These are phyloP conservation scores for Trametes hirsuta DNA, from an alignment of 1,284 basidiomycete species.

Conservation along the genomic window DNA sequence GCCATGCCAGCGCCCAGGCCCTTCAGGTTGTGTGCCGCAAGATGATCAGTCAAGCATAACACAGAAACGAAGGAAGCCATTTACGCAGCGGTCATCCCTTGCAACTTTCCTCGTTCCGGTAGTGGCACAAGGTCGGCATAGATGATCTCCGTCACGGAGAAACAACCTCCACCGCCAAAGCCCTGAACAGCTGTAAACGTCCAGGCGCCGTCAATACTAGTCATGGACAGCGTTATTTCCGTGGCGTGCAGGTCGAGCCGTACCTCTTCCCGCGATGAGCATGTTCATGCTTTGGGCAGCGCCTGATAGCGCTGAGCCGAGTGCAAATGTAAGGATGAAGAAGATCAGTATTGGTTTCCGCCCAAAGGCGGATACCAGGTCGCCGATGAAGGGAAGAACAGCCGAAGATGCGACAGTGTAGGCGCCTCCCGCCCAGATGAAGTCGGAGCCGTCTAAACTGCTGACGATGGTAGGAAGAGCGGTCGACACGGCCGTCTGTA, in stretches of 20 bases:
- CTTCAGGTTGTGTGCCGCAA: not conserved
- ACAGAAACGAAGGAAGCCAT: not conserved
- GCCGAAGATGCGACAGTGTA: slow-evolving; percentile 35
- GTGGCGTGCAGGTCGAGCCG: not conserved
- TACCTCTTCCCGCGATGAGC: slow-evolving; percentile 31
- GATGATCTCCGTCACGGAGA: slow-evolving; percentile 42
- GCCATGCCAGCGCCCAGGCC: slow-evolving; percentile 4
- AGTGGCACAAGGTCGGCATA: slow-evolving; percentile 46
- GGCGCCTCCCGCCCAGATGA: slow-evolving; percentile 35
- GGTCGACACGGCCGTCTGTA: slow-evolving; percentile 32
- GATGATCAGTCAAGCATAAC: not conserved
- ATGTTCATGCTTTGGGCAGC: not conserved
- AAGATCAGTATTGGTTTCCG: not conserved
- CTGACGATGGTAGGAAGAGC: slow-evolving; percentile 37
- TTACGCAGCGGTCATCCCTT: slow-evolving; percentile 22
- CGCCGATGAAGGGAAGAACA: slow-evolving; percentile 31
- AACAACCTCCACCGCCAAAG: slow-evolving; percentile 42
- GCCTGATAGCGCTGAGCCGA: not conserved
- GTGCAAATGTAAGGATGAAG: not conserved
- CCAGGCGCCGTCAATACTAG: not conserved
- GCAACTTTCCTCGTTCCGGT: slow-evolving; percentile 42
- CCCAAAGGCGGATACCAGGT: no score
- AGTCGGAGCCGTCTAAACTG: slow-evolving; percentile 33
- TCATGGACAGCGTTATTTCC: not conserved
- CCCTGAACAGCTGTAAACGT: slow-evolving; percentile 43